These are phyloP conservation scores for Ceratobasidium sp. DNA, from an alignment of 1,284 basidiomycete species.

Conservation along the genomic window DNA sequence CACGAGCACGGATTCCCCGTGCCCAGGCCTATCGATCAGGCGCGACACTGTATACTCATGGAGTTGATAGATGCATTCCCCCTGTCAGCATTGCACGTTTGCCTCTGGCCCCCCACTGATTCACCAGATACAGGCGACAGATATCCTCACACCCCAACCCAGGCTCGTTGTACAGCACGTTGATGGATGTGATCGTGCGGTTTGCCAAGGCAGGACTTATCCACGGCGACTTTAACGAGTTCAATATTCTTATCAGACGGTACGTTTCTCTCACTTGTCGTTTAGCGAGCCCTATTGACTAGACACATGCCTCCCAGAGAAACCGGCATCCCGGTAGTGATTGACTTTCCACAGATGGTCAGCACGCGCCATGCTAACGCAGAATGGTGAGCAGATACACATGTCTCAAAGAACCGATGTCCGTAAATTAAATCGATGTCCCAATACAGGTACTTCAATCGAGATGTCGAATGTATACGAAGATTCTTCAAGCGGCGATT, in stretches of 20 bases:
- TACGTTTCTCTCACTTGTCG: background rate
- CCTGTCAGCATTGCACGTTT: conserved; percentile 68
- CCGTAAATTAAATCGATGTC: conserved; percentile 44
- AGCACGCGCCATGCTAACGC: conserved; percentile 97
- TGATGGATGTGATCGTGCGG: conserved; percentile 97
- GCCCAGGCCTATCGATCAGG: conserved; percentile 93
- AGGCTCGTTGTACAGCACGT: conserved; percentile 88
- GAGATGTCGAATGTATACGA: conserved; percentile 96
- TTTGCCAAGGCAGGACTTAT: conserved; percentile 94
- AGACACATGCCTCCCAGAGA: conserved; percentile 60
- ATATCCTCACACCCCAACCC: conserved; percentile 86
- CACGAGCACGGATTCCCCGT: conserved; percentile 95
- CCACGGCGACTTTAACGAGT: conserved; percentile 99
- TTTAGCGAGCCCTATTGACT: background rate
- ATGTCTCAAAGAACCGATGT: conserved; percentile 47
- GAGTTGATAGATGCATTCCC: conserved; percentile 95
- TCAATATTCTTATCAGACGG: conserved; percentile 89
- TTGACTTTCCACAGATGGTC: conserved; percentile 99
- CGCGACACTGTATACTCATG: conserved; percentile 96
- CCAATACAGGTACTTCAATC: conserved; percentile 93
- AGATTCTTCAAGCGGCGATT: conserved; percentile 94
- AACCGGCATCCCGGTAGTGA: conserved; percentile 88
- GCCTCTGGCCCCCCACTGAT: conserved; percentile 47
- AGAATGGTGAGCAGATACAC: conserved; percentile 79
- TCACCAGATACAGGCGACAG: conserved; percentile 75